Evolutionary conservation across 2,329 filamentous ascomycete genomes (phyloP).

Genomic region (Microthyrium microscopicum): DNA sequence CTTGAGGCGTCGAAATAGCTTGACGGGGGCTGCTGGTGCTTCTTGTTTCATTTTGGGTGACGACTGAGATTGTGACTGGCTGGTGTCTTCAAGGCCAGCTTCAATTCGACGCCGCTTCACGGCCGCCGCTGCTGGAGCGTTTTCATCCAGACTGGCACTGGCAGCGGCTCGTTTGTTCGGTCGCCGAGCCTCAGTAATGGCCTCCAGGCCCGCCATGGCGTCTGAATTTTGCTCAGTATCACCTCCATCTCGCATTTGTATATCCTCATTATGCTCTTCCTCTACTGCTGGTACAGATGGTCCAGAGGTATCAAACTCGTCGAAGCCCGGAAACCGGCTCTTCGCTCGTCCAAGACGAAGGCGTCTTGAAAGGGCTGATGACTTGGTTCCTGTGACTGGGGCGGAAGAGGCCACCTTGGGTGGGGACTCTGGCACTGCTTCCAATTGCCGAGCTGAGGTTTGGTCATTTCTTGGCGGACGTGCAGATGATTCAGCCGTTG

Average conservation of each 20-base stretch:
- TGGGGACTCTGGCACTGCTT: not conserved
- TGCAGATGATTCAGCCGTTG: not conserved
- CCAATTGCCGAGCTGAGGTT: too few relatives aligned
- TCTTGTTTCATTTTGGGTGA: conserved; percentile 12
- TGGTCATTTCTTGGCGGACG: too few relatives aligned
- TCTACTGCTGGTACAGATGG: conserved; percentile 6
- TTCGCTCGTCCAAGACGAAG: conserved; percentile 19
- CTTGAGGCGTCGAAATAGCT: not conserved
- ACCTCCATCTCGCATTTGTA: not conserved
- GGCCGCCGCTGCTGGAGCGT: conserved; percentile 60
- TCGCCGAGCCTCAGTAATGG: conserved; percentile 9
- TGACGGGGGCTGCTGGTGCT: not conserved
- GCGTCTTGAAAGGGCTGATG: too few relatives aligned
- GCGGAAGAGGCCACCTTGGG: conserved; percentile 1
- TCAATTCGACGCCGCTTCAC: conserved; percentile 62
- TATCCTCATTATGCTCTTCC: conserved; percentile 1
- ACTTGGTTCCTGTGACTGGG: conserved; percentile 2
- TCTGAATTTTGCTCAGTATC: not conserved
- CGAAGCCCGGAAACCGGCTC: conserved; percentile 43
- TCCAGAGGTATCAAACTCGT: conserved; percentile 16
- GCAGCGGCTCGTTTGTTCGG: conserved; percentile 15
- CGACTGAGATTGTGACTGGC: not conserved
- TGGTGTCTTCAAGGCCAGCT: not conserved
- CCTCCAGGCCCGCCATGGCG: not conserved
- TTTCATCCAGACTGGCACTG: conserved; percentile 46